Evolutionary conservation across 768 basidiomycete species (phyloP), one percentile per base, ranked within the genome.

Genomic region (Mycena olivaceomarginata): DNA sequence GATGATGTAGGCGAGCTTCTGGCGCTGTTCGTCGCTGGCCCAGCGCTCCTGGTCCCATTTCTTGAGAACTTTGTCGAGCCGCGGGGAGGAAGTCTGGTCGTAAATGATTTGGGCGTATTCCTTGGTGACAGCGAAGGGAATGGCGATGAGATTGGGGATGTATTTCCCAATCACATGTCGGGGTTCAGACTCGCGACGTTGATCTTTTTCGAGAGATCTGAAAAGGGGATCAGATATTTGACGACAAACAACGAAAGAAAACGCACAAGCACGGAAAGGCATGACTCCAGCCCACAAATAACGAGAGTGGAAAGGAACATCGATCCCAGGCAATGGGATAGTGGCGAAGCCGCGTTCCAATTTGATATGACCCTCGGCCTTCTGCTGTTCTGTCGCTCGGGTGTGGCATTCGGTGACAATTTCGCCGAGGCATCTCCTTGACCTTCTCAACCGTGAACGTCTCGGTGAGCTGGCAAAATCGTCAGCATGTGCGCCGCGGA

Each of bases 221-320:
- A 5, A 59, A 63, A 76, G 11, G 31, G 46, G 22, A 59, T 74
- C 7, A 62, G 31, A 25, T 56, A 63, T n/a, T 53, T 25, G 22
- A 51, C 39, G 41, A 75, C 60, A 39, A 20, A 37, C 68, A 62
- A 60, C 18, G 56, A 20, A 63, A 62, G 63, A 51, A 46, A 31
- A 91, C 95, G 87, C 83, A 97, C 96, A 98, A 72, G 97, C 96
- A 80, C 97, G 93, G 96, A 98, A 98, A 12, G 98, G 96, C 93
- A 98, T 91, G 40, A 98, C 97, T 83, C 97, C 97, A 18, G 98
- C 98, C 98, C 98, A 99, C 51, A 99, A 92, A 86, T 99, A 99
- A 75, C 98, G 95, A 5, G 98, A 99, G 85, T 99, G 98, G 96
- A 99, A 99, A 5, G 98, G 98, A 1, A 99, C 98, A 81, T 99